These are phyloP conservation scores for Blastocystis sp. DNA, from an alignment of 352 stramenopile species.

Conservation along the genomic window DNA sequence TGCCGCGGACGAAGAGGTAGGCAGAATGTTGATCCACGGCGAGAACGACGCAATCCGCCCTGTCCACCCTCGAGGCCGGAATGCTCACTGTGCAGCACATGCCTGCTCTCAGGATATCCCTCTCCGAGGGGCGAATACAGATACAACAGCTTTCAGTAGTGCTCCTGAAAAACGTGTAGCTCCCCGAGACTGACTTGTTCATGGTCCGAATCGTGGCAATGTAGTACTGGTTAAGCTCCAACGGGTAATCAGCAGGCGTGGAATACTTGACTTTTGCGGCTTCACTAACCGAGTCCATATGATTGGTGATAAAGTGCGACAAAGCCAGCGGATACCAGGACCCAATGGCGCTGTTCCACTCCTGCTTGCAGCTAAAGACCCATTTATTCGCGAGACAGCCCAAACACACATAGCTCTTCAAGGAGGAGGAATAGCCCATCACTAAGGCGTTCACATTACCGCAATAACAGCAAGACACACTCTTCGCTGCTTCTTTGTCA, in stretches of 20 bases:
- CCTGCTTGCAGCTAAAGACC: background rate
- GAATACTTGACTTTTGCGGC: background rate
- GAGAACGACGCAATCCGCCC: background rate
- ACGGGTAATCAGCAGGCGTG: background rate
- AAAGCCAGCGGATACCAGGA: conserved; percentile 42
- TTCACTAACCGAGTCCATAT: background rate
- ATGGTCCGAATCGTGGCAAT: background rate
- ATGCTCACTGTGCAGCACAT: background rate
- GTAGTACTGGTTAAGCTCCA: background rate
- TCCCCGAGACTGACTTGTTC: background rate
- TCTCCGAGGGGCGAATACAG: background rate
- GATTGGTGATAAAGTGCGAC: background rate
- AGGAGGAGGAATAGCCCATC: conserved; percentile 13
- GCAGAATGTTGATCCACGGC: background rate
- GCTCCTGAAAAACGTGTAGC: background rate
- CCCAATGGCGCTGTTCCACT: conserved; percentile 15
- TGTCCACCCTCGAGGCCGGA: background rate
- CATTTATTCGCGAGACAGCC: conserved; percentile 43
- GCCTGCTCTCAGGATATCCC: background rate
- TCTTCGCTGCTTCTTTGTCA: background rate
- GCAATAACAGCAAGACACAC: conserved; percentile 29
- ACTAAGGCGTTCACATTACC: conserved; percentile 16
- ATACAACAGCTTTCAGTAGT: background rate
- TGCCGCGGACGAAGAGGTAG: background rate
- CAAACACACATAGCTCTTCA: conserved; percentile 8